Evolutionary conservation across 129 eudicot species (phyloP), one percentile per base, ranked within the genome.

Genomic region (Smallanthus sonchifolius): DNA sequence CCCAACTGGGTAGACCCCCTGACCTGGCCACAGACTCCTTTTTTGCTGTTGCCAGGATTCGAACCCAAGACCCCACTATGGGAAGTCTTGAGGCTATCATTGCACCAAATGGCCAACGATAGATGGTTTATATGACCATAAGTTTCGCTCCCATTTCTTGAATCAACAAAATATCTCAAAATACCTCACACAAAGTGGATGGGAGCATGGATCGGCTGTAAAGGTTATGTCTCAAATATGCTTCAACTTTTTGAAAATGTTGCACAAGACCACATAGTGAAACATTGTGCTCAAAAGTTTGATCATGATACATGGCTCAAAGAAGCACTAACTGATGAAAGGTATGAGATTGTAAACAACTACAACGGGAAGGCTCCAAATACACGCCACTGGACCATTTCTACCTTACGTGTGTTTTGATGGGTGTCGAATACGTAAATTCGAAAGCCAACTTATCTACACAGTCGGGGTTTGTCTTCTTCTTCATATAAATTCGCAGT

Each of bases 351-450:
- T 65, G 86, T 92, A 13, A 92, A 87, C 19, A 44, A 85, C 3
- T 92, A 85, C 34, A 64, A 52, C 14, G 85, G 81, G 67, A 92
- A 87, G 83, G 97, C 96, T 2, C 96, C 93, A 7, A 74, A 82
- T 62, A 89, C 89, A 96, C 97, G 2, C 37, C 63, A 78, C 96
- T 94, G 4, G 96, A 89, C 39, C 97, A 92, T 75, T 85, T 92
- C 61, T 92, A 87, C 75, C 97, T 96, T 2, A 74, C 87, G 60
- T 96, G 85, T 16, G 94, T 92, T 42, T 94, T 94, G 11, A 80
- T 92, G 81, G 96, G 97, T 38, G 97, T 96, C 19, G 89, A 86
- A 16, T 89, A 94, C 43, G 88, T 67, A 48, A 67, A 62, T 45
- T 47, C 96, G 0, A 92, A 82, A 78, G 94, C 3, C 87, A 87